A percentile compares a stretch with the other conserved stretches of the same genome.
Conservation (phyloP, 805 yeast genomes). For the Zygoascus bituminiphila region DNA sequence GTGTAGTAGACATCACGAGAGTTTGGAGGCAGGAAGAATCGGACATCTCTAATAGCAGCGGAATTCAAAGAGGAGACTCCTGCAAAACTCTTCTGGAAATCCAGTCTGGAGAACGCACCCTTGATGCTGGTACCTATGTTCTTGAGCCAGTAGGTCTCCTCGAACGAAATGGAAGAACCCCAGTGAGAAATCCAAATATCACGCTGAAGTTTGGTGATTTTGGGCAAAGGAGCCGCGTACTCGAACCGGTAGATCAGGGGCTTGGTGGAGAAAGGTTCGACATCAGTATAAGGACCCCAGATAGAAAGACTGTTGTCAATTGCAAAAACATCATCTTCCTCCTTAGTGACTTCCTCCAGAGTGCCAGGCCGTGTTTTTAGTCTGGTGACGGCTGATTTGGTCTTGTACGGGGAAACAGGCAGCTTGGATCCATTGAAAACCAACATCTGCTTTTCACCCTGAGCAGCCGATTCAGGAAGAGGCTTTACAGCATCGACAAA, state of each 20-base stretch:
- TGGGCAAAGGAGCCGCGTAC: conserved; percentile 57
- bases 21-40: conserved; percentile 43
- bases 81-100: conserved; percentile 44
- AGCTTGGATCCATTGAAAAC: conserved; percentile 45
- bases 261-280: conserved; percentile 39
- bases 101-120: conserved; percentile 60
- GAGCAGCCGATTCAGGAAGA: conserved; percentile 51
- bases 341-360: conserved; percentile 31
- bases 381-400: conserved; percentile 24
- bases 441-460: conserved; percentile 56
- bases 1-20: conserved; percentile 68
- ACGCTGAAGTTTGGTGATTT: conserved; percentile 54
- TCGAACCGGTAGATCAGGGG: conserved; percentile 54
- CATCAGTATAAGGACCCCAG: conserved; percentile 46
- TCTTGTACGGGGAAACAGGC: conserved; percentile 55
- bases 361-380: conserved; percentile 14
- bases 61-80: conserved; percentile 41
- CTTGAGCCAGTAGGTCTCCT: conserved; percentile 75
- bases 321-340: conserved; percentile 29
- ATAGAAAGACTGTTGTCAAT: conserved; percentile 29
- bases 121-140: conserved; percentile 67
- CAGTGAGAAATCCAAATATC: conserved; percentile 86
- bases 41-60: conserved; percentile 55
- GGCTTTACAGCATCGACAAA: conserved; percentile 46
- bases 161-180: conserved; percentile 63